Evolutionary conservation across 2,329 filamentous ascomycete species (phyloP).

Genomic region (Fusarium udum): DNA sequence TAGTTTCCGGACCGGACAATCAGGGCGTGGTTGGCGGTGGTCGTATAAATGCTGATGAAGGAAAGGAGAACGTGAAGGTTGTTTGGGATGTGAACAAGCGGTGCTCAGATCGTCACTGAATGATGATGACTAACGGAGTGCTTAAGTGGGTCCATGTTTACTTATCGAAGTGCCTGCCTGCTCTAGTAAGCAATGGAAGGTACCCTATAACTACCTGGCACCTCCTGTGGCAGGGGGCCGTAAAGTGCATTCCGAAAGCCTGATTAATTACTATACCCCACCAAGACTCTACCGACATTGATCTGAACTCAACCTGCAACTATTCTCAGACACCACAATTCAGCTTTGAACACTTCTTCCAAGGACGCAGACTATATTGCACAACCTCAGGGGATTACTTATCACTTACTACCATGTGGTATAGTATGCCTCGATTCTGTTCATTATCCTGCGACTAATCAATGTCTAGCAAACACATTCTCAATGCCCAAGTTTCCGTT

Average conservation of each 20-base stretch:
- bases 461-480: conserved; percentile 84
- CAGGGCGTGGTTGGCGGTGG: conserved; percentile 1
- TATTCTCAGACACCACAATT: not conserved
- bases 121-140: conserved; percentile 25
- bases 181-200: not conserved
- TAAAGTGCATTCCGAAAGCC: conserved; percentile 14
- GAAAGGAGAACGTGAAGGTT: not conserved
- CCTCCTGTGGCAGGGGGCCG: conserved; percentile 1
- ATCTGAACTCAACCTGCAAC: conserved; percentile 10
- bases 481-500: conserved; percentile 97
- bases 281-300: conserved; percentile 24
- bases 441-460: not conserved
- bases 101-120: conserved; percentile 18
- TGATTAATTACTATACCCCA: conserved; percentile 36
- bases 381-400: not conserved
- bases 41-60: conserved; percentile 2
- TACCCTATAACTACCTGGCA: not conserved
- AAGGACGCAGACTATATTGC: not conserved
- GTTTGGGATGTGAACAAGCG: conserved; percentile 2
- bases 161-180: not conserved
- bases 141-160: not conserved
- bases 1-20: conserved; percentile 29
- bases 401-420: conserved; percentile 49
- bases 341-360: not conserved
- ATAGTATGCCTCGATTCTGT: conserved; percentile 11